A percentile compares a stretch with the other conserved stretches of the same genome.
These are phyloP conservation scores for Aureobasidium sp. DNA, from an alignment of 2,329 filamentous ascomycete genomes.

Conservation along the genomic window DNA sequence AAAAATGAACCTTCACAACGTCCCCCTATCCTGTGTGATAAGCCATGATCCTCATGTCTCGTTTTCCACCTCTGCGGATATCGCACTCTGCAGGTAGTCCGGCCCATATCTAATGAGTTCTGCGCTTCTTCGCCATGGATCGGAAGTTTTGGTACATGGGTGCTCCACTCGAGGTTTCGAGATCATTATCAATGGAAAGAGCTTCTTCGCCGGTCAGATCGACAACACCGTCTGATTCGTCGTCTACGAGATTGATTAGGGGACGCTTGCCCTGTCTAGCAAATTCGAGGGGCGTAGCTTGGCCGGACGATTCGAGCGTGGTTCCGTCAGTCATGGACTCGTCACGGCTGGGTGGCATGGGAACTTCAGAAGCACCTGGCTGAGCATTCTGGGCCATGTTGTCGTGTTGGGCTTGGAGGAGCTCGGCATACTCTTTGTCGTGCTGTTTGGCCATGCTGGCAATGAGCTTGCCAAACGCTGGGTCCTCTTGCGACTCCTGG, in stretches of 20 bases:
- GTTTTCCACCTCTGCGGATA: neutral
- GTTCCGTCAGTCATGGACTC: constrained; percentile 5
- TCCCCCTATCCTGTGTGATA: neutral
- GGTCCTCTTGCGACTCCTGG: constrained; percentile 27
- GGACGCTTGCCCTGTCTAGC: neutral
- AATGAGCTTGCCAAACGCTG: neutral
- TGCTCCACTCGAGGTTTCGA: neutral
- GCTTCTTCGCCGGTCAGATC: neutral
- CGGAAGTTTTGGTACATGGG: neutral
- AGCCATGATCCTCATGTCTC: neutral
- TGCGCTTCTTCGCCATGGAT: neutral
- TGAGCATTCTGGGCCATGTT: neutral
- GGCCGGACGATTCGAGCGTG: constrained; percentile 4
- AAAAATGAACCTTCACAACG: neutral
- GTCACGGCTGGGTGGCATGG: neutral
- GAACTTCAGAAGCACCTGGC: neutral
- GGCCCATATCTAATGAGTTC: neutral
- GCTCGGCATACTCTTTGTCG: neutral
- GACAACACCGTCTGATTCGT: neutral
- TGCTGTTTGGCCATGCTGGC: neutral
- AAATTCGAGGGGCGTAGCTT: neutral
- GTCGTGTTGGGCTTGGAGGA: neutral
- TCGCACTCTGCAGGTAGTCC: neutral
- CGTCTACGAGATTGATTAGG: neutral
- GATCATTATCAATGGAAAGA: neutral